A percentile compares a stretch with the other conserved stretches of the same genome.
Conservation (phyloP, 441 rosid genomes). For the Daphne laureola region DNA sequence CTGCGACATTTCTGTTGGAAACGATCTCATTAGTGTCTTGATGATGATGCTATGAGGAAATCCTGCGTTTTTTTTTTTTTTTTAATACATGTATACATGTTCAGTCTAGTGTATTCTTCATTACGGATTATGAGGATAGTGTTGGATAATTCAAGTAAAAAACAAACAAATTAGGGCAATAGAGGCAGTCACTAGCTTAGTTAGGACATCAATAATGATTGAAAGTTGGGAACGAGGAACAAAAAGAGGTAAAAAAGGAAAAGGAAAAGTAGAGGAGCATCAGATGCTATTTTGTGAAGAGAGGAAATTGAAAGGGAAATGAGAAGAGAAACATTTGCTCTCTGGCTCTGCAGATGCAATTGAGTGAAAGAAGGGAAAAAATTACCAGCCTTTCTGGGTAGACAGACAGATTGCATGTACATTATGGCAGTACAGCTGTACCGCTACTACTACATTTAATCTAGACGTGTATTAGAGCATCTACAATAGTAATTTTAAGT, state of each 20-base stretch:
- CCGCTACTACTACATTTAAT: slow-evolving; percentile 14
- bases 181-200: too few relatives aligned
- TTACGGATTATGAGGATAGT: slow-evolving; percentile 15
- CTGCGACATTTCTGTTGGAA: slow-evolving; percentile 1
- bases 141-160: slow-evolving; percentile 7
- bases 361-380: slow-evolving; percentile 21
- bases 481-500: too few relatives aligned
- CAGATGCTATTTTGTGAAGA: slow-evolving; percentile 19
- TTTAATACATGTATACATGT: background rate
- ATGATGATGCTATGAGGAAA: background rate
- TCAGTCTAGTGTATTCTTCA: background rate
- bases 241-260: slow-evolving; percentile 20
- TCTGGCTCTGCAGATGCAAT: slow-evolving; percentile 30
- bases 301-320: slow-evolving; percentile 18
- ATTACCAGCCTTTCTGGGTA: slow-evolving; percentile 32
- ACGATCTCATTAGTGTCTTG: background rate
- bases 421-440: background rate
- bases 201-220: slow-evolving; percentile 19
- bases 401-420: slow-evolving; percentile 41
- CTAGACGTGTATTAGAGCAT: slow-evolving; percentile 21
- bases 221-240: slow-evolving; percentile 18
- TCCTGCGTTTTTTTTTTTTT: background rate
- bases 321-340: slow-evolving; percentile 44
- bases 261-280: slow-evolving; percentile 43
- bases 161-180: too few relatives aligned